Conservation (phyloP, 257 asterid species). For the Anisodus tanguticus region DNA sequence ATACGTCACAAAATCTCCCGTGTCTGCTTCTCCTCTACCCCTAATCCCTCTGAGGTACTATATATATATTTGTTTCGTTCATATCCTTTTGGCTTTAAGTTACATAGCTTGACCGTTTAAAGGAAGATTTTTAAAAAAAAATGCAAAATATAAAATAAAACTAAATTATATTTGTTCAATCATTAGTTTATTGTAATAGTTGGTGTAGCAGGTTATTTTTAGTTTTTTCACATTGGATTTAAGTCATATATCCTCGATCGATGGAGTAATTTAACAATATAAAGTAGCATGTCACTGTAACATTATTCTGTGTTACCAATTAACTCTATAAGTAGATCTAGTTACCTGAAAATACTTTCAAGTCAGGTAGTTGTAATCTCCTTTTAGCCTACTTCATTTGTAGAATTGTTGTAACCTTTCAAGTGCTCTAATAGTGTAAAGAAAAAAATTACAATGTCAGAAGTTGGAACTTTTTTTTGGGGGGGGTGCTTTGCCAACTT, state of each 20-base stretch:
- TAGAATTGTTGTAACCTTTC: not conserved
- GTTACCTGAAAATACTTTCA: not conserved
- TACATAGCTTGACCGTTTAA: not conserved
- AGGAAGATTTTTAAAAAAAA: not conserved
- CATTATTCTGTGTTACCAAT: not conserved
- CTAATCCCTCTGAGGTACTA: slow-evolving; percentile 55
- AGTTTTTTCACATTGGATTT: not conserved
- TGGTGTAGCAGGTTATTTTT: not conserved
- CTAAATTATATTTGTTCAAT: not conserved
- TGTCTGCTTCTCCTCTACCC: slow-evolving; percentile 68
- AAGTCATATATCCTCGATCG: no score
- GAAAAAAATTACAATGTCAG: not conserved
- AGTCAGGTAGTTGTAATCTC: not conserved
- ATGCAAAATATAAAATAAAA: not conserved
- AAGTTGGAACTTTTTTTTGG: not conserved
- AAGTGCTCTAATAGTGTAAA: not conserved
- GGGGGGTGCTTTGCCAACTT: not conserved
- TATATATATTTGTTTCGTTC: not conserved
- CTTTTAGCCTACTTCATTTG: not conserved
- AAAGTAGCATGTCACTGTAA: not conserved
- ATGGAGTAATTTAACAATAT: no score
- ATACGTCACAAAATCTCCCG: slow-evolving; percentile 50
- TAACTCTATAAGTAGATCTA: not conserved
- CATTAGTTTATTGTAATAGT: not conserved
- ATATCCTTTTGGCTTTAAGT: not conserved